These are phyloP conservation scores for Ophiorrhiza pumila DNA, from an alignment of 257 asterid species.

Conservation along the genomic window DNA sequence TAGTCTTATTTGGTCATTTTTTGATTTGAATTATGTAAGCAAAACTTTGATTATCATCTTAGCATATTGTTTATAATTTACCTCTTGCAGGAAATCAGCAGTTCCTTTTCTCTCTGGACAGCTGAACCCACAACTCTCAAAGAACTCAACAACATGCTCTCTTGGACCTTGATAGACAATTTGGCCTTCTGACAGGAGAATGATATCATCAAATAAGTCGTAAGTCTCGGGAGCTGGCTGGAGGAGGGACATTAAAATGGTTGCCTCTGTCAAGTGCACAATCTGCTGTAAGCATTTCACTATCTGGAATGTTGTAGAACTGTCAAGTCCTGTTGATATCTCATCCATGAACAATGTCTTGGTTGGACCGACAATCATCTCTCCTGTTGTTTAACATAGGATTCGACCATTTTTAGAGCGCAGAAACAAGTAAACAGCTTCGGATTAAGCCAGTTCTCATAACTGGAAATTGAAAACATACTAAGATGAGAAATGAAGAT, in stretches of 20 bases:
- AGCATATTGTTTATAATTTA: constrained; percentile 15
- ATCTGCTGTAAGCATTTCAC: constrained; percentile 64
- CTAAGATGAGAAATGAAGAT: neutral
- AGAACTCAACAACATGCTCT: constrained; percentile 58
- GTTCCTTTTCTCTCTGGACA: constrained; percentile 78
- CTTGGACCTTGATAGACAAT: constrained; percentile 68
- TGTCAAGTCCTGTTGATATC: constrained; percentile 75
- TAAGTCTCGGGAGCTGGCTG: constrained; percentile 80
- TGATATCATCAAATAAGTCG: constrained; percentile 68
- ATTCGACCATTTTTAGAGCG: neutral
- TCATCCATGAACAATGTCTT: constrained; percentile 71
- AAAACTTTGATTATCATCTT: neutral
- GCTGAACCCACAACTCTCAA: constrained; percentile 50
- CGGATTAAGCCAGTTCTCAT: neutral
- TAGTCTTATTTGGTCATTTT: neutral
- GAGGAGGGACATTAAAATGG: constrained; percentile 62
- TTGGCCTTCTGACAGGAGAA: constrained; percentile 64
- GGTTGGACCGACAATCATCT: constrained; percentile 75
- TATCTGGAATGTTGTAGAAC: constrained; percentile 72
- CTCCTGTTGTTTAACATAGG: constrained; percentile 48
- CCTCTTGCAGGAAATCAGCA: constrained; percentile 86
- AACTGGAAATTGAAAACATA: neutral
- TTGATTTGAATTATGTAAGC: neutral
- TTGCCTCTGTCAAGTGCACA: constrained; percentile 55
- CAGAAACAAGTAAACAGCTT: neutral